Evolutionary conservation across 148 eudicot genomes (phyloP).

Genomic region (Arbutus unedo): DNA sequence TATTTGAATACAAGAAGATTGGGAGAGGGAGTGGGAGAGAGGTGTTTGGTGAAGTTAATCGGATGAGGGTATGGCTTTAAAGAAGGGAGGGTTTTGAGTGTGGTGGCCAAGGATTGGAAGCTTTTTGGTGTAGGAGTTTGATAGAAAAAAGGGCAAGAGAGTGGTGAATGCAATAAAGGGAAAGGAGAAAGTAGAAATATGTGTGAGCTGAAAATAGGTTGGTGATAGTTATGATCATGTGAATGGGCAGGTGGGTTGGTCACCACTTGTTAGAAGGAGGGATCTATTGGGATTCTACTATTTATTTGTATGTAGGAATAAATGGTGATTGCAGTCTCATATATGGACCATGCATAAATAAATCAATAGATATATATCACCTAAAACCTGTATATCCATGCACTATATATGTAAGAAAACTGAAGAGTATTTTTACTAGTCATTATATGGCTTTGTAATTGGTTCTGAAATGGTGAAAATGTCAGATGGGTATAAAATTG

Average conservation of each 20-base stretch:
- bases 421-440: too few species aligned
- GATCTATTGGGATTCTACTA: not conserved
- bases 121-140: slow-evolving; percentile 1
- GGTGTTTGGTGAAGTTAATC: not conserved
- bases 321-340: not conserved
- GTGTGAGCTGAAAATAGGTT: not conserved
- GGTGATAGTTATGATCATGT: not conserved
- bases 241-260: slow-evolving; percentile 7
- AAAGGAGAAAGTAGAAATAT: not conserved
- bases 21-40: not conserved
- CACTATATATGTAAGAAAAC: too few species aligned
- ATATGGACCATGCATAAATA: not conserved
- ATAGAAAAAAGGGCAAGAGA: slow-evolving; percentile 31
- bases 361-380: too few species aligned
- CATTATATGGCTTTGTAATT: too few species aligned
- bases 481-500: too few species aligned
- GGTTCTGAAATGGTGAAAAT: too few species aligned
- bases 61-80: not conserved
- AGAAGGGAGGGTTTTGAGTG: not conserved
- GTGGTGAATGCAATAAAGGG: slow-evolving; percentile 45
- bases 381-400: too few species aligned
- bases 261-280: not conserved
- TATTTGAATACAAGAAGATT: not conserved
- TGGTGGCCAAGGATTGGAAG: not conserved
- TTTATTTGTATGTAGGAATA: not conserved